Evolutionary conservation across 116 monocot genomes (phyloP).

Genomic region (Cymodocea nodosa): DNA sequence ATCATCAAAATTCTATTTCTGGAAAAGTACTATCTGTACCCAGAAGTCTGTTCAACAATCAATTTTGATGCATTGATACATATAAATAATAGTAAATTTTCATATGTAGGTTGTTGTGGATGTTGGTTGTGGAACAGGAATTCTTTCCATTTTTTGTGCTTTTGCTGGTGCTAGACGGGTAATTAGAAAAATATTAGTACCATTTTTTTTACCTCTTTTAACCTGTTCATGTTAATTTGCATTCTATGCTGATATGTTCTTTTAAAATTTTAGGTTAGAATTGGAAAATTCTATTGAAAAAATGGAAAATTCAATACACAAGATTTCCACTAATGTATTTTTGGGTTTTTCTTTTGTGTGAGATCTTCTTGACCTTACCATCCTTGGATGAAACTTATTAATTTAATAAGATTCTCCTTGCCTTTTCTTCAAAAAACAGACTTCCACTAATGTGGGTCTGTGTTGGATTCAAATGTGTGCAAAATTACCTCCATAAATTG

Average conservation of each 20-base stretch:
- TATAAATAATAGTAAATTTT: slow-evolving; percentile 3
- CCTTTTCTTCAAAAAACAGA: too few relatives aligned
- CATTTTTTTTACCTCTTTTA: neutral
- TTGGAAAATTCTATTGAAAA: too few relatives aligned
- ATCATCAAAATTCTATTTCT: slow-evolving; percentile 61
- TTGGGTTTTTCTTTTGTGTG: too few relatives aligned
- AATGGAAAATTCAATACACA: too few relatives aligned
- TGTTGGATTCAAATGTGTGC: too few relatives aligned
- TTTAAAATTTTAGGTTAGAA: neutral
- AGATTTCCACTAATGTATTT: too few relatives aligned
- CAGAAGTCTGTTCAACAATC: neutral
- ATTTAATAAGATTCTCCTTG: too few relatives aligned
- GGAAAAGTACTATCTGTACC: slow-evolving; percentile 49
- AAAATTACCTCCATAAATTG: too few relatives aligned
- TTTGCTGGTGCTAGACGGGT: slow-evolving; percentile 88
- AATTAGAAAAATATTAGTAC: slow-evolving; percentile 12
- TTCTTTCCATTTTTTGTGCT: slow-evolving; percentile 96
- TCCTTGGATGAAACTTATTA: too few relatives aligned
- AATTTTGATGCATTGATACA: neutral
- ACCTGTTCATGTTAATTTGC: neutral
- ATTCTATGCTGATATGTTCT: neutral
- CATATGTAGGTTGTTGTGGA: slow-evolving; percentile 77
- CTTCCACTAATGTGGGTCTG: too few relatives aligned
- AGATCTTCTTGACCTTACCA: too few relatives aligned
- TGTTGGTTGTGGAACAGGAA: slow-evolving; percentile 97